Evolutionary conservation across 495 filamentous ascomycete genomes (phyloP).

Genomic region (Hypoxylon lienhwacheense): DNA sequence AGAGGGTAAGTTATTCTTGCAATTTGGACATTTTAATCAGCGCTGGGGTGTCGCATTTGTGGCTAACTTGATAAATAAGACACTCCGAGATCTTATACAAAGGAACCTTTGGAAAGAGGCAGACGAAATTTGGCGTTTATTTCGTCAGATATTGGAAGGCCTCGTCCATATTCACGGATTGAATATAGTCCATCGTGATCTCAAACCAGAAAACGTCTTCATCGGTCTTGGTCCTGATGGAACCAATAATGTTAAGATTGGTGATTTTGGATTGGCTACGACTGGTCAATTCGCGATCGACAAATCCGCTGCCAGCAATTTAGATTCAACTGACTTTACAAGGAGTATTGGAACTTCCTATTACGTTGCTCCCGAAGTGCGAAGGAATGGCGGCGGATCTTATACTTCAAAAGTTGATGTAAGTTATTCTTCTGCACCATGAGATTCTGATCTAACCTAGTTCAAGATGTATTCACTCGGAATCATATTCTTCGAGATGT

Average conservation of each 20-base stretch:
- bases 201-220: conserved; percentile 99
- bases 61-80: conserved; percentile 51
- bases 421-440: conserved; percentile 39
- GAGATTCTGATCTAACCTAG: conserved; percentile 13
- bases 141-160: conserved; percentile 90
- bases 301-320: conserved; percentile 65
- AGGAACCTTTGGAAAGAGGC: conserved; percentile 69
- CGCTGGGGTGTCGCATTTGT: conserved; percentile 2
- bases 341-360: conserved; percentile 91
- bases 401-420: conserved; percentile 95
- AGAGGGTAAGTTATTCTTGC: conserved; percentile 60
- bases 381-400: conserved; percentile 66
- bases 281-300: conserved; percentile 72
- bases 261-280: conserved; percentile 94
- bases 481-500: conserved; percentile 99
- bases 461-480: conserved; percentile 90
- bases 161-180: conserved; percentile 86
- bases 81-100: conserved; percentile 85
- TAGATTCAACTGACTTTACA: conserved; percentile 60
- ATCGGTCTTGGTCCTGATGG: conserved; percentile 67
- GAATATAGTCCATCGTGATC: conserved; percentile 92
- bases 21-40: background rate
- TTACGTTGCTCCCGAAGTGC: conserved; percentile 92
- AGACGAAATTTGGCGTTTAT: conserved; percentile 83
- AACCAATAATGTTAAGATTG: conserved; percentile 86